Evolutionary conservation across 192 early-diverging fungal species (phyloP).

Genomic region (Coemansia guatemalensis): DNA sequence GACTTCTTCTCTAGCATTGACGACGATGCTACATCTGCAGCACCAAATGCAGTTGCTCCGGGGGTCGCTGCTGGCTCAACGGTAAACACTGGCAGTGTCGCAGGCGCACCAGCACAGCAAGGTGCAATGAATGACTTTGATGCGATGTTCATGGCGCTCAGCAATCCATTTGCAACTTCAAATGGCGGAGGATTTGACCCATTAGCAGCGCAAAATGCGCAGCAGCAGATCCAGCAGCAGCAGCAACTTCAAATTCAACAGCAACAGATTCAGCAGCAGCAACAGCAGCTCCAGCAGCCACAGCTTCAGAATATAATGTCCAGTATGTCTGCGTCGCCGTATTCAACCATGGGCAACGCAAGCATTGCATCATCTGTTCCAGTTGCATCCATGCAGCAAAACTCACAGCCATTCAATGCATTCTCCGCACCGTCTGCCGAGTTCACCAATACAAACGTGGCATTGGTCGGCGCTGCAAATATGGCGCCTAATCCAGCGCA

Average conservation of each 20-base stretch:
- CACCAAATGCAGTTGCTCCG: not conserved
- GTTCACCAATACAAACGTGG: not conserved
- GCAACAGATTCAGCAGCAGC: slow-evolving; percentile 23
- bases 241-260: slow-evolving; percentile 9
- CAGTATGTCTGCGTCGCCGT: too few species aligned
- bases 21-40: slow-evolving; percentile 16
- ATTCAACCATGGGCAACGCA: too few species aligned
- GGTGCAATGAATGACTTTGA: slow-evolving; percentile 26
- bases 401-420: slow-evolving; percentile 22
- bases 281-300: not conserved
- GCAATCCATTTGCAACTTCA: slow-evolving; percentile 37
- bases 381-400: slow-evolving; percentile 7
- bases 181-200: slow-evolving; percentile 10
- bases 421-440: slow-evolving; percentile 18
- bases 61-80: not conserved
- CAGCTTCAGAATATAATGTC: not conserved
- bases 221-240: slow-evolving; percentile 25
- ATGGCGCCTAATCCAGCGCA: slow-evolving; percentile 5
- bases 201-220: slow-evolving; percentile 10
- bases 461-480: not conserved
- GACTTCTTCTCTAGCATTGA: slow-evolving; percentile 60
- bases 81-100: not conserved
- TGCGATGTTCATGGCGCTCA: slow-evolving; percentile 43
- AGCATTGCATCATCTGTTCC: not conserved
- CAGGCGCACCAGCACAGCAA: not conserved